Evolutionary conservation across 2,329 filamentous ascomycete genomes (phyloP).

Genomic region (Onygena corvina): DNA sequence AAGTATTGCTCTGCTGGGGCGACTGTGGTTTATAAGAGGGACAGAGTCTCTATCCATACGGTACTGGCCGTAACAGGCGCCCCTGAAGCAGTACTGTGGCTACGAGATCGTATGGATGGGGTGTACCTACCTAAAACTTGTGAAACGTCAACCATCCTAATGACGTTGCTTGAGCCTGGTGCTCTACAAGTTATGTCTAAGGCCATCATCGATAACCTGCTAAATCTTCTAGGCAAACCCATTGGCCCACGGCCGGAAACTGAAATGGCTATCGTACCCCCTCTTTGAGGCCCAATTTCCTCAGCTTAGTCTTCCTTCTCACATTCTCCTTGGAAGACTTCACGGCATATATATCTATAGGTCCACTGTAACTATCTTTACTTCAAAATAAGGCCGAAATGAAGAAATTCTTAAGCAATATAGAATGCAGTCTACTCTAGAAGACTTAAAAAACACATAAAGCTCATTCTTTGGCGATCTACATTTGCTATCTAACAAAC

Average conservation of each 20-base stretch:
- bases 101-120: conserved; percentile 19
- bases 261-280: background rate
- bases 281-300: background rate
- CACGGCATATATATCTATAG: background rate
- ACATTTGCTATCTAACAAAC: no score
- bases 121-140: conserved; percentile 6
- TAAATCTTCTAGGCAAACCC: conserved; percentile 12
- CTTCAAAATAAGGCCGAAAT: no score
- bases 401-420: no score
- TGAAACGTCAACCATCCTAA: conserved; percentile 3
- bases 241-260: background rate
- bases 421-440: no score
- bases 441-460: no score
- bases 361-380: no score
- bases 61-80: conserved; percentile 26
- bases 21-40: conserved; percentile 36
- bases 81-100: conserved; percentile 24
- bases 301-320: background rate
- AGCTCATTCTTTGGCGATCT: no score
- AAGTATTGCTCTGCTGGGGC: conserved; percentile 34
- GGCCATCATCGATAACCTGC: conserved; percentile 9
- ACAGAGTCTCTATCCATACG: conserved; percentile 34
- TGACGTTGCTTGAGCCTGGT: conserved; percentile 9
- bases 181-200: conserved; percentile 10
- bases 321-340: no score